A percentile compares a stretch with the other conserved stretches of the same genome.
Conservation (phyloP, 345 rosid species). For the Eucalyptus pauciflora region DNA sequence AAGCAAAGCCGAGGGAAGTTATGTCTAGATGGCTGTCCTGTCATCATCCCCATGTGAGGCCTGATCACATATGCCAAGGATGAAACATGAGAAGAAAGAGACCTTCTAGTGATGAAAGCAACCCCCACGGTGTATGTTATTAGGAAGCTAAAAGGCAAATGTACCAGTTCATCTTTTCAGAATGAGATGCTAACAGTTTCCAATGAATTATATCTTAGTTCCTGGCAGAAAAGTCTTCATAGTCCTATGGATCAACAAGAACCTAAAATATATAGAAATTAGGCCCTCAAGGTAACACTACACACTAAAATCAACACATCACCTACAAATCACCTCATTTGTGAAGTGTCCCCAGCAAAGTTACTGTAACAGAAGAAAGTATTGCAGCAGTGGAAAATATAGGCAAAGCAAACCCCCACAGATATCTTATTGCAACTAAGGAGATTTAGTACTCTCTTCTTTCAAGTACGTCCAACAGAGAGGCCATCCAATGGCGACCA, state of each 20-base stretch:
- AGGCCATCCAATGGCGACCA: background rate
- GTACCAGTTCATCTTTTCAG: background rate
- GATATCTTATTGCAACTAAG: background rate
- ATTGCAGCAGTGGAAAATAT: background rate
- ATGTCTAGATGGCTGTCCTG: background rate
- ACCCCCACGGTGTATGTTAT: background rate
- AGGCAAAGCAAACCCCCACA: background rate
- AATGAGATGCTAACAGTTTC: background rate
- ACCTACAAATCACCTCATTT: background rate
- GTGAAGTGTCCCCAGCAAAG: background rate
- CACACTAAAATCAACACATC: background rate
- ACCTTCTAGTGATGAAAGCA: background rate
- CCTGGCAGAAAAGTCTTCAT: background rate
- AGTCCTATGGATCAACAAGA: background rate
- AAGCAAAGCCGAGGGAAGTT: background rate
- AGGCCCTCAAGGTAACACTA: background rate
- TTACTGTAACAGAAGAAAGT: background rate
- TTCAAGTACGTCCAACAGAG: background rate
- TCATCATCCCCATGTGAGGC: background rate
- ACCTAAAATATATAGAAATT: background rate
- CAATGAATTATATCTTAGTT: background rate
- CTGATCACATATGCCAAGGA: background rate
- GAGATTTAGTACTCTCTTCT: background rate
- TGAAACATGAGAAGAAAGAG: background rate
- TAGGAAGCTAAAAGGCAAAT: background rate